Evolutionary conservation across 2,329 filamentous ascomycete species (phyloP), one percentile per base, ranked within the genome.

Genomic region (Aspergillus brasiliensis): DNA sequence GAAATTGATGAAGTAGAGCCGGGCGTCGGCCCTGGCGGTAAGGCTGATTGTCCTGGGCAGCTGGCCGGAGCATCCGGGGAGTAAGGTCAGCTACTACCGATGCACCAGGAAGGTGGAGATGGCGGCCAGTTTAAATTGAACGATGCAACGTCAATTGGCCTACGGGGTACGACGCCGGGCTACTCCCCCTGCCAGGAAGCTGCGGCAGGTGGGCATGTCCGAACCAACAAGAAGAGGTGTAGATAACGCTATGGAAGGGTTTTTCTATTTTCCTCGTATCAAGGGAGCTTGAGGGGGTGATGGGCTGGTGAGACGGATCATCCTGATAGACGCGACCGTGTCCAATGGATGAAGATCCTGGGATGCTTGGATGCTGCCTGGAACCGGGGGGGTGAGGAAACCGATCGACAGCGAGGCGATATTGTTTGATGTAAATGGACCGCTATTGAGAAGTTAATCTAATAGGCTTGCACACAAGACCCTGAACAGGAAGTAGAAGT

Each of bases 181-280:
- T 23, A 48, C 44, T 25, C 21, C 21, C n/a, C 23, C 23, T 13
- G 23, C 44, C 21, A n/a, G 44, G 44, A 23, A n/a, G 27, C 8
- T 31, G 46, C 15, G 27, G 25, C 51, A 49, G 53, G 63, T 61
- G 65, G 63, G 55, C 62, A 60, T 56, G 40, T 15, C 48, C 46
- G 54, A 47, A 51, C 59, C 53, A 61, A 59, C 59, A n/a, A 51
- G 38, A 60, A n/a, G 19, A 7, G 34, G 40, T 27, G 37, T 27
- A 46, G 56, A 57, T 51, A 59, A 51, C 57, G 47, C 11, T 55
- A 60, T 55, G 38, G 57, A 11, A 34, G 31, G 57, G 25, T 56
- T 59, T 58, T 63, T n/a, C n/a, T n/a, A n/a, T n/a, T 65, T 66
- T 65, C 65, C 65, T 66, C 65, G 65, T 67, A 67, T 67, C 64